phyloP scores from a whole-genome alignment of 129 eudicot species.

The Artemisia annua region DNA sequence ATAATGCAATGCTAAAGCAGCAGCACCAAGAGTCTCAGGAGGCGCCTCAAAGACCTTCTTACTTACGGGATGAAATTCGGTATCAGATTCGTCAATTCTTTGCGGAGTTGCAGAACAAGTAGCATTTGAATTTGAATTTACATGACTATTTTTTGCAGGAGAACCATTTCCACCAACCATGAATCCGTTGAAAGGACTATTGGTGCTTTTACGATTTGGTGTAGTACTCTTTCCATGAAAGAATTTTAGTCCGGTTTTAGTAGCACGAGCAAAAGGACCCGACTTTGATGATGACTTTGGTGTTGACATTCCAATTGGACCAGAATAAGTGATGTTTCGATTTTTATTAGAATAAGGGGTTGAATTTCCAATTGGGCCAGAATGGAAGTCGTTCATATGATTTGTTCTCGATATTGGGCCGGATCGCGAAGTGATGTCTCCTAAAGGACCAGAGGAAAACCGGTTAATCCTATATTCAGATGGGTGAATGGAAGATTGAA shows the following conservation, averaged over 20 bases:
- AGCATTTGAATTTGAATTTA: conserved; percentile 27
- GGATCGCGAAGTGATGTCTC: conserved; percentile 13
- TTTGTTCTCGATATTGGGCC: conserved; percentile 30
- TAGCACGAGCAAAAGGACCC: conserved; percentile 43
- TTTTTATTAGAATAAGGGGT: conserved; percentile 24
- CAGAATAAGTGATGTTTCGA: conserved; percentile 25
- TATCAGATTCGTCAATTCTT: conserved; percentile 29
- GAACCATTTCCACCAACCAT: conserved; percentile 38
- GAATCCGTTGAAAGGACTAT: conserved; percentile 43
- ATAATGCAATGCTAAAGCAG: conserved; percentile 75
- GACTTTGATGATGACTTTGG: conserved; percentile 37
- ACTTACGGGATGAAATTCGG: conserved; percentile 19
- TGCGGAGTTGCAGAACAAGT: conserved; percentile 28
- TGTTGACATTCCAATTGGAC: conserved; percentile 37
- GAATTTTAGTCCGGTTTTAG: conserved; percentile 39
- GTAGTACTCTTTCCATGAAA: conserved; percentile 43
- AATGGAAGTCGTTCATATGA: conserved; percentile 38
- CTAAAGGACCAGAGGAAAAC: conserved; percentile 51
- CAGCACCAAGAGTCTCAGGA: conserved; percentile 66
- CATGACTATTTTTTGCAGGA: conserved; percentile 24
- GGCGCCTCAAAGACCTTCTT: conserved; percentile 41
- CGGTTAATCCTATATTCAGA: conserved; percentile 43
- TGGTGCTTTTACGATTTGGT: conserved; percentile 31
- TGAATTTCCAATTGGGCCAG: conserved; percentile 51
- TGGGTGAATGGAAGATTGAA: conserved; percentile 73